Evolutionary conservation across 1,284 basidiomycete species (phyloP).

Genomic region (Inonotus hispidus): DNA sequence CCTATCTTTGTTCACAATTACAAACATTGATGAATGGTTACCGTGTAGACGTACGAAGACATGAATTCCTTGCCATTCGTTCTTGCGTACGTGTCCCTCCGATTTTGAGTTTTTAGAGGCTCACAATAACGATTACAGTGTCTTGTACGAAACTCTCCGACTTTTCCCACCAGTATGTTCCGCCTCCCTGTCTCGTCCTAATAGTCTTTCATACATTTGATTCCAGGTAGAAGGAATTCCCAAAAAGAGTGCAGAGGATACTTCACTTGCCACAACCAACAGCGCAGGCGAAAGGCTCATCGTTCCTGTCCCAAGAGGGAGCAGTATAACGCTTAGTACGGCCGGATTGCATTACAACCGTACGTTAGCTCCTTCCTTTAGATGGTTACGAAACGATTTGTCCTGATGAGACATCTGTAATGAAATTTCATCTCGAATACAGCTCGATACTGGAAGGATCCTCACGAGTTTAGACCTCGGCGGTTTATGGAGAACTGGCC

Average conservation of each 20-base stretch:
- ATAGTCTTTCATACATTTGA: background rate
- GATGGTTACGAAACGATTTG: background rate
- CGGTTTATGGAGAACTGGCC: conserved; percentile 48
- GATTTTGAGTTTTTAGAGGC: background rate
- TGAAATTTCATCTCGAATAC: background rate
- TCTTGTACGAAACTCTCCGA: conserved; percentile 40
- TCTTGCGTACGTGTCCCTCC: conserved; percentile 7
- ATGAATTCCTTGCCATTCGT: conserved; percentile 16
- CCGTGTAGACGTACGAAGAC: conserved; percentile 16
- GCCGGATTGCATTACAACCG: conserved; percentile 42
- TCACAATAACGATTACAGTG: conserved; percentile 14
- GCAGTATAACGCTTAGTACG: conserved; percentile 35
- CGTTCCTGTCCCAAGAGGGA: conserved; percentile 42
- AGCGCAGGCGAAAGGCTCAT: conserved; percentile 31
- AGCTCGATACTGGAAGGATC: conserved; percentile 52
- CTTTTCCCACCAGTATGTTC: conserved; percentile 29
- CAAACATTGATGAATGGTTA: background rate
- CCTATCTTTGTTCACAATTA: background rate
- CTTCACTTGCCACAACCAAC: conserved; percentile 34
- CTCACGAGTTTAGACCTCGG: conserved; percentile 43
- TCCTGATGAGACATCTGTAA: background rate
- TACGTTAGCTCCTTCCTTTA: conserved; percentile 22
- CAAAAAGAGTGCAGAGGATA: conserved; percentile 45
- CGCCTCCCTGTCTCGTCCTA: background rate
- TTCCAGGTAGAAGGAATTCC: conserved; percentile 40